Evolutionary conservation across 148 eudicot genomes (phyloP).

Genomic region (Gaultheria prostrata): DNA sequence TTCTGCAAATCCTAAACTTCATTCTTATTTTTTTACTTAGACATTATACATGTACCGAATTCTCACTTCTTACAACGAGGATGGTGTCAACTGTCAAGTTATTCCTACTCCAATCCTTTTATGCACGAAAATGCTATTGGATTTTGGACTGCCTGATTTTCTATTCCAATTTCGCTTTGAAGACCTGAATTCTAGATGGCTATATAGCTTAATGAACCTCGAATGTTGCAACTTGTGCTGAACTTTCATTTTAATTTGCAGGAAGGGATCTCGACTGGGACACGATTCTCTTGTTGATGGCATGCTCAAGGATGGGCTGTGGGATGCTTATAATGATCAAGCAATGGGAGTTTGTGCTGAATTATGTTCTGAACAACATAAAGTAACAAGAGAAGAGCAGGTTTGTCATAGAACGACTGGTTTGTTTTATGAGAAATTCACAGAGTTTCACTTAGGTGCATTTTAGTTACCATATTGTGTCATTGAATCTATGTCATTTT

Average conservation of each 20-base stretch:
- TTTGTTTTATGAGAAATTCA: neutral
- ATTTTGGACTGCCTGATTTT: neutral
- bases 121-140: neutral
- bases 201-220: neutral
- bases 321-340: slow-evolving; percentile 94
- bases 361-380: slow-evolving; percentile 80
- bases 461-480: neutral
- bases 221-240: slow-evolving; percentile 32
- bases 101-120: neutral
- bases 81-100: neutral
- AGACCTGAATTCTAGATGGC: slow-evolving; percentile 13
- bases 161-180: neutral
- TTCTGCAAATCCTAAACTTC: neutral
- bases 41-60: neutral
- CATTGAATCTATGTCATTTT: neutral
- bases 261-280: slow-evolving; percentile 93
- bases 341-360: slow-evolving; percentile 98
- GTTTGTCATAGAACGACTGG: slow-evolving; percentile 19
- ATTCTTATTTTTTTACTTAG: neutral
- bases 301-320: slow-evolving; percentile 90
- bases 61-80: neutral
- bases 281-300: slow-evolving; percentile 98
- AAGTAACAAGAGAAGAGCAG: slow-evolving; percentile 82
- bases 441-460: slow-evolving; percentile 1
- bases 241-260: slow-evolving; percentile 30